Evolutionary conservation across 139 green algal genomes (phyloP).

Genomic region (Coelastrella sp.): DNA sequence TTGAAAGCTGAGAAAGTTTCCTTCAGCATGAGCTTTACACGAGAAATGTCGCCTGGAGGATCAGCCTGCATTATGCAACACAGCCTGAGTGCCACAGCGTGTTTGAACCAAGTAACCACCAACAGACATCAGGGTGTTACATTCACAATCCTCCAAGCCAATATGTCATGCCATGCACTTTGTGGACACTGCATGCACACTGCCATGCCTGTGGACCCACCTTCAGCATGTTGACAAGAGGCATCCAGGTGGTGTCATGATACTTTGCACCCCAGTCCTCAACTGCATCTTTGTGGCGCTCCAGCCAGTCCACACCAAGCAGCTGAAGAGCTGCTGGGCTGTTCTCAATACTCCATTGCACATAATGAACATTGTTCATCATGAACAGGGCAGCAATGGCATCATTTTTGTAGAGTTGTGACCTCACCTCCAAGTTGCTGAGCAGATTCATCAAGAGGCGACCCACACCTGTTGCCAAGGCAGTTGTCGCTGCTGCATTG

Average conservation of each 20-base stretch:
- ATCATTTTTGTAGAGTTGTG: slow-evolving; percentile 33
- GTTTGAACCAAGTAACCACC: too few relatives aligned
- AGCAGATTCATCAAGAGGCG: slow-evolving; percentile 39
- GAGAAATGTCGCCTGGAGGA: slow-evolving; percentile 12
- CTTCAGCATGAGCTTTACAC: slow-evolving; percentile 43
- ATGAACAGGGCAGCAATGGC: slow-evolving; percentile 62
- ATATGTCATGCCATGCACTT: too few relatives aligned
- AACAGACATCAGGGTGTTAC: too few relatives aligned
- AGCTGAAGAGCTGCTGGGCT: slow-evolving; percentile 51
- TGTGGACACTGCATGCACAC: too few relatives aligned
- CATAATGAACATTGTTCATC: slow-evolving; percentile 69
- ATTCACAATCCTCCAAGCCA: too few relatives aligned
- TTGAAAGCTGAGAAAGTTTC: slow-evolving; percentile 48
- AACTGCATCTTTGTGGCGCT: slow-evolving; percentile 70
- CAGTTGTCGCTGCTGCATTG: neutral
- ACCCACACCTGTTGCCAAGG: neutral
- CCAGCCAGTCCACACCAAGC: slow-evolving; percentile 69
- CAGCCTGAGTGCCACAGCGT: too few relatives aligned
- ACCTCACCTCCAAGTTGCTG: slow-evolving; percentile 35
- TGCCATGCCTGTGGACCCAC: neutral
- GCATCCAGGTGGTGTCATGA: slow-evolving; percentile 62
- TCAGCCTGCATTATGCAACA: slow-evolving; percentile 26
- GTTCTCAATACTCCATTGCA: slow-evolving; percentile 46
- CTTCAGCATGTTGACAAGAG: slow-evolving; percentile 52
- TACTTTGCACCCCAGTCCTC: slow-evolving; percentile 63